These are phyloP conservation scores for Musa beccarii DNA, from an alignment of 176 grass and related monocot genomes.

Conservation along the genomic window DNA sequence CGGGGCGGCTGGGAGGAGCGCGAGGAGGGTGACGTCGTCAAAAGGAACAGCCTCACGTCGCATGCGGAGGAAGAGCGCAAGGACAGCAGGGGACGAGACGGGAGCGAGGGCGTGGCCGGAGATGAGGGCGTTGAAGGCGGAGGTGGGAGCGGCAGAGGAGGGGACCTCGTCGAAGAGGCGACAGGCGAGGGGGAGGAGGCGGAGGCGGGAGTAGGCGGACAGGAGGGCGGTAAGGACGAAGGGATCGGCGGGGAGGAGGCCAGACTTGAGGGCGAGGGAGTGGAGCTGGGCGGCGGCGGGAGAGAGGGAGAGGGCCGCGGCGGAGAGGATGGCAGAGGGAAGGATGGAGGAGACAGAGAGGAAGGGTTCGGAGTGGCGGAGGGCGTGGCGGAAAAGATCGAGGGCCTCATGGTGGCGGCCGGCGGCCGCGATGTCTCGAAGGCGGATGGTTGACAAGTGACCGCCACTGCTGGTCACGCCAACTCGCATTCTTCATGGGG, in stretches of 20 bases:
- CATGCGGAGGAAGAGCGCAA: conserved; percentile 45
- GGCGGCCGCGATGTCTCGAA: conserved; percentile 24
- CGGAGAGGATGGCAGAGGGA: conserved; percentile 41
- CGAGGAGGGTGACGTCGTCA: conserved; percentile 45
- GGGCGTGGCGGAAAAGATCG: conserved; percentile 21
- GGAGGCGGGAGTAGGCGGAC: conserved; percentile 40
- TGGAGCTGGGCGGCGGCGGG: conserved; percentile 36
- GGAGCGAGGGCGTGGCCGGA: conserved; percentile 38
- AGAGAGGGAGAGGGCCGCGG: conserved; percentile 36
- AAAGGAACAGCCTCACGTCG: conserved; percentile 23
- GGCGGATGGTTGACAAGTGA: not conserved
- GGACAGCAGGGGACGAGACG: conserved; percentile 18
- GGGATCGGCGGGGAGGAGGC: conserved; percentile 39
- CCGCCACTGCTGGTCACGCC: not conserved
- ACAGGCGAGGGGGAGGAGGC: conserved; percentile 38
- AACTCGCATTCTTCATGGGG: no score
- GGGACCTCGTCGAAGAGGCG: conserved; percentile 14
- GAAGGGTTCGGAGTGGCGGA: conserved; percentile 24
- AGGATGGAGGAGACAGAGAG: conserved; percentile 30
- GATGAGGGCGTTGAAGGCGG: conserved; percentile 65
- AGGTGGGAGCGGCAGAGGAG: conserved; percentile 11
- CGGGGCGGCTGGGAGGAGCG: conserved; percentile 36
- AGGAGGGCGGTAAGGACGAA: conserved; percentile 51
- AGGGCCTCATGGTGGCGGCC: conserved; percentile 36
- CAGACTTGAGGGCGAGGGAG: conserved; percentile 37